phyloP scores from a whole-genome alignment of 257 asterid species.

The Solanum clarkiae region DNA sequence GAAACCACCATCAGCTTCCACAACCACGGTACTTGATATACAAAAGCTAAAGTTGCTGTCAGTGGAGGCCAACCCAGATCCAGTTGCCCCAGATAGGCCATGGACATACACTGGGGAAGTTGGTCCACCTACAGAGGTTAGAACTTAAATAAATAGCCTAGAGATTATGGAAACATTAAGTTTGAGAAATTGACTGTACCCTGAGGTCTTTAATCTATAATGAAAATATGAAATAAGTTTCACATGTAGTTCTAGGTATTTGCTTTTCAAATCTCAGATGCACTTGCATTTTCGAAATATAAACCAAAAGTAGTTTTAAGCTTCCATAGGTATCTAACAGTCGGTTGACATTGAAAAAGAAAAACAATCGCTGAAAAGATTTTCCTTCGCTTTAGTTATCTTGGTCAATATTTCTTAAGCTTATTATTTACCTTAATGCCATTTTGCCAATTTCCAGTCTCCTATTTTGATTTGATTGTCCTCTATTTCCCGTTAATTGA shows the following conservation, averaged over 20 bases:
- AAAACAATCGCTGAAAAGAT: not conserved
- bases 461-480: not conserved
- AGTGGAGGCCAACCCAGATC: conserved; percentile 40
- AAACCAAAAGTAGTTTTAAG: not conserved
- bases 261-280: not conserved
- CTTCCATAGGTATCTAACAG: not conserved
- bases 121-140: conserved; percentile 57
- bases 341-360: not conserved
- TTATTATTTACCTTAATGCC: not conserved
- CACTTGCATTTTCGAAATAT: not conserved
- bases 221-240: not conserved
- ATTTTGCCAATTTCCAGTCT: not conserved
- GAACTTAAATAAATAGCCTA: not conserved
- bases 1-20: conserved; percentile 25
- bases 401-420: not conserved
- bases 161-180: not conserved
- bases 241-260: not conserved
- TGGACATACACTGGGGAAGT: conserved; percentile 42
- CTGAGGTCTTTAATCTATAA: not conserved
- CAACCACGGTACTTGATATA: conserved; percentile 50
- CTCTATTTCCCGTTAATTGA: not conserved
- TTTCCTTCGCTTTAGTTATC: not conserved
- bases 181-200: not conserved
- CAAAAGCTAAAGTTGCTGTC: conserved; percentile 41
- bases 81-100: conserved; percentile 31